Evolutionary conservation across 2,329 filamentous ascomycete genomes (phyloP), one percentile per base, ranked within the genome.

Genomic region (Aspergillus arachidicola): DNA sequence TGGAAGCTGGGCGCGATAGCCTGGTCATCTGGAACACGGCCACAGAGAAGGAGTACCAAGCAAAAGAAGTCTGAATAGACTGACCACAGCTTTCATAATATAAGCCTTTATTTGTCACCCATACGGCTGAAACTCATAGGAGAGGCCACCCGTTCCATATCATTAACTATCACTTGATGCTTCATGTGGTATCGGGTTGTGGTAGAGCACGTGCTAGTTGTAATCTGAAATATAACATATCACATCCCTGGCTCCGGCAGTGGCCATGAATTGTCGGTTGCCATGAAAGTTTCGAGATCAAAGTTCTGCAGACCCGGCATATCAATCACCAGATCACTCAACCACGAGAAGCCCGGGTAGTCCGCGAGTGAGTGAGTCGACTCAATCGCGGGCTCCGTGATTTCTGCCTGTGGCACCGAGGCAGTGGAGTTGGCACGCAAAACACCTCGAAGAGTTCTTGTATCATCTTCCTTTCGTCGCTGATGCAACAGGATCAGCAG

Each of bases 401-500:
- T 28, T 28, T 55, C 59, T 11, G 64, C 57, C 53, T 46, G 61
- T 23, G 66, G 58, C 3, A 64, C 63, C 14, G 72, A 72, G 23
- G 75, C 72, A 4, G 73, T 69, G 2, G 77, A 73, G 55, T 78
- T 79, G 0, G 66, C 69, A 43, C 76, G 72, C 9, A 83, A 63
- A 0, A 82, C 75, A n/a, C 80, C 75, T 0, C 70, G 71, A 6
- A 86, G 70, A 21, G 68, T 70, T 21, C 66, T 64, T 4, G 75
- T 76, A 61, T 78, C 76, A 59, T 83, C 81, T 63, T 84, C 81
- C 58, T 84, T 84, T 14, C 80, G 76, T 7, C 80, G 76, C 61
- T 85, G 82, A 46, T 86, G 84, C 50, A 87, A 73, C 0, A 83
- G 72, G 12, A 87, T 79, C 19, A 88, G 78, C 28, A 86, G 72